Conservation (phyloP, 2,329 filamentous ascomycete species). For the Colletotrichum filicis region DNA sequence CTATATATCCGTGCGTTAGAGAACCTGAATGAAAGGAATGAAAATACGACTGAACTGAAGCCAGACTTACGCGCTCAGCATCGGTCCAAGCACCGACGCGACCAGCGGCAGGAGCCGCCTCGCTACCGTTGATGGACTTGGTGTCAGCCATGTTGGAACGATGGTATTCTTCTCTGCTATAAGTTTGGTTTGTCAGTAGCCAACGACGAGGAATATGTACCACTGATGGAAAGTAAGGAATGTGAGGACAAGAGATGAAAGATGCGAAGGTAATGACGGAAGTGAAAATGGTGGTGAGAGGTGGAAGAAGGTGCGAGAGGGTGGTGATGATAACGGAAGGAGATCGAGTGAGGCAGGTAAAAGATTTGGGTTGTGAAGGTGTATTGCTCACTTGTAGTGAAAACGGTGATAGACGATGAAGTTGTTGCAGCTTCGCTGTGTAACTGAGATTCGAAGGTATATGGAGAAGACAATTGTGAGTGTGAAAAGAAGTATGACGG, state of each 20-base stretch:
- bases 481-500: neutral
- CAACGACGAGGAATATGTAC: neutral
- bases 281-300: neutral
- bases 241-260: neutral
- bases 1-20: slow-evolving; percentile 35
- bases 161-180: neutral
- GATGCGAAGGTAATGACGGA: neutral
- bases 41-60: too few species aligned
- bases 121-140: slow-evolving; percentile 36
- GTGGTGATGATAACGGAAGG: neutral
- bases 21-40: neutral
- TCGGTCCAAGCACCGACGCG: slow-evolving; percentile 47
- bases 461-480: neutral
- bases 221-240: too few species aligned
- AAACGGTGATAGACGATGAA: neutral
- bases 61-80: slow-evolving; percentile 45
- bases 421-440: neutral
- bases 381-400: neutral
- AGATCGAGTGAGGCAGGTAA: neutral
- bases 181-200: neutral
- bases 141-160: slow-evolving; percentile 40
- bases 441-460: neutral
- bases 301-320: neutral
- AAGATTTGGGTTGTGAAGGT: neutral
- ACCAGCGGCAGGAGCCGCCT: slow-evolving; percentile 25